These are phyloP conservation scores for Leccinum solheimii DNA, from an alignment of 1,284 basidiomycete genomes.

Conservation along the genomic window DNA sequence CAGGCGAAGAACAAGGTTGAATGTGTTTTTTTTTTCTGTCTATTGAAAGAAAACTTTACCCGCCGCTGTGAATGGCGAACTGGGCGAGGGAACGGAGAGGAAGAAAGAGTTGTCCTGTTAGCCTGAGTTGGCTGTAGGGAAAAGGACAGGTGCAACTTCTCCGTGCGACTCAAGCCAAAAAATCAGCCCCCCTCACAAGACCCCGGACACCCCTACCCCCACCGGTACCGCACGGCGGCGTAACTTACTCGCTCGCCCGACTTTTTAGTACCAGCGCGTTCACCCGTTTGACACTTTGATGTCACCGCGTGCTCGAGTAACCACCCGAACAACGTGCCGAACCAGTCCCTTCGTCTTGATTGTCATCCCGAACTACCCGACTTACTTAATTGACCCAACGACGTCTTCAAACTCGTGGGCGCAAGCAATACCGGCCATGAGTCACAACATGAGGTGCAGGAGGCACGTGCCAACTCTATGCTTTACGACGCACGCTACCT, in stretches of 20 bases:
- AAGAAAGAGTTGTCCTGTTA: slow-evolving; percentile 31
- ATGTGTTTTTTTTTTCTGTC: slow-evolving; percentile 34
- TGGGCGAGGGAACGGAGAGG: slow-evolving; percentile 19
- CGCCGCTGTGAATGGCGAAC: slow-evolving; percentile 35
- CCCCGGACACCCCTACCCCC: slow-evolving; percentile 28
- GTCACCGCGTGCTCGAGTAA: background rate
- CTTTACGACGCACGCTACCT: background rate
- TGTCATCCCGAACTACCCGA: background rate
- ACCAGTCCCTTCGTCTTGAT: background rate
- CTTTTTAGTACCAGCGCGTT: background rate
- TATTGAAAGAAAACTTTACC: slow-evolving; percentile 32
- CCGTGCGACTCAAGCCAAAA: slow-evolving; percentile 38
- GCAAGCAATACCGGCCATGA: background rate
- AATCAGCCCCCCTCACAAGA: slow-evolving; percentile 30
- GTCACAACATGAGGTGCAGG: background rate
- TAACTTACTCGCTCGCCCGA: background rate
- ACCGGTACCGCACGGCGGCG: slow-evolving; percentile 11
- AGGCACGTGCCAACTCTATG: background rate
- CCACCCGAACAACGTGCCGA: background rate
- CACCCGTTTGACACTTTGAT: background rate
- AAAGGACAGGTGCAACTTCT: slow-evolving; percentile 36
- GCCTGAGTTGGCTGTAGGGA: slow-evolving; percentile 39
- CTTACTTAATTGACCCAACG: background rate
- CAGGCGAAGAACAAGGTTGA: slow-evolving; percentile 59
- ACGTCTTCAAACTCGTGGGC: background rate